Evolutionary conservation across 2,329 filamentous ascomycete species (phyloP).

Genomic region (Myrmaecium sp.): DNA sequence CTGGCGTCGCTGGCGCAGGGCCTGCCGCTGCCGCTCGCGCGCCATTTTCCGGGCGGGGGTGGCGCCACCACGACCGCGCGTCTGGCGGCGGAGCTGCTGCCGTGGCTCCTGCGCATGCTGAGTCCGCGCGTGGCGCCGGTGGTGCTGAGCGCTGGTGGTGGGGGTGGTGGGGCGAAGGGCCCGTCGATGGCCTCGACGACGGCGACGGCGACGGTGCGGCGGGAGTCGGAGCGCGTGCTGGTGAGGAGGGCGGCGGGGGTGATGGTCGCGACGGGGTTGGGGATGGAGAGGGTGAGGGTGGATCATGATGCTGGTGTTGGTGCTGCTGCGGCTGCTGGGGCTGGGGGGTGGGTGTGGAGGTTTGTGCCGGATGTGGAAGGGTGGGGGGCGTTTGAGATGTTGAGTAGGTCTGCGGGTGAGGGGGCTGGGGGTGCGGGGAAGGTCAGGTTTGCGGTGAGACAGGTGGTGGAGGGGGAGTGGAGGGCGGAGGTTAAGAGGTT

Average conservation of each 20-base stretch:
- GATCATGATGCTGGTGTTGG: slow-evolving; percentile 40
- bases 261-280: slow-evolving; percentile 67
- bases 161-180: slow-evolving; percentile 15
- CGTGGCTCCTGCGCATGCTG: slow-evolving; percentile 68
- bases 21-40: slow-evolving; percentile 52
- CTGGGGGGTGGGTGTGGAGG: slow-evolving; percentile 64
- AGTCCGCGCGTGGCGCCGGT: slow-evolving; percentile 85
- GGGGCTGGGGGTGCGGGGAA: no score
- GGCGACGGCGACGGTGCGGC: slow-evolving; percentile 69
- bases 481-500: slow-evolving; percentile 52
- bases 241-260: slow-evolving; percentile 65
- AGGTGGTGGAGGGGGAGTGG: slow-evolving; percentile 84
- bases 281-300: slow-evolving; percentile 64
- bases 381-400: slow-evolving; percentile 54
- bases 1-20: slow-evolving; percentile 57
- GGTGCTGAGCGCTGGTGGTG: slow-evolving; percentile 44
- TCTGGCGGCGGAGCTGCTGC: slow-evolving; percentile 66
- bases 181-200: slow-evolving; percentile 13
- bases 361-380: slow-evolving; percentile 88
- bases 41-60: no score
- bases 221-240: slow-evolving; percentile 67
- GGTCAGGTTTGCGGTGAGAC: slow-evolving; percentile 80
- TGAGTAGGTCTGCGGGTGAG: no score
- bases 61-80: slow-evolving; percentile 61
- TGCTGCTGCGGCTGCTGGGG: slow-evolving; percentile 9